Evolutionary conservation across 2,329 filamentous ascomycete species (phyloP), one percentile per base, ranked within the genome.

Genomic region (Cladosporium austrohemisphaericum): DNA sequence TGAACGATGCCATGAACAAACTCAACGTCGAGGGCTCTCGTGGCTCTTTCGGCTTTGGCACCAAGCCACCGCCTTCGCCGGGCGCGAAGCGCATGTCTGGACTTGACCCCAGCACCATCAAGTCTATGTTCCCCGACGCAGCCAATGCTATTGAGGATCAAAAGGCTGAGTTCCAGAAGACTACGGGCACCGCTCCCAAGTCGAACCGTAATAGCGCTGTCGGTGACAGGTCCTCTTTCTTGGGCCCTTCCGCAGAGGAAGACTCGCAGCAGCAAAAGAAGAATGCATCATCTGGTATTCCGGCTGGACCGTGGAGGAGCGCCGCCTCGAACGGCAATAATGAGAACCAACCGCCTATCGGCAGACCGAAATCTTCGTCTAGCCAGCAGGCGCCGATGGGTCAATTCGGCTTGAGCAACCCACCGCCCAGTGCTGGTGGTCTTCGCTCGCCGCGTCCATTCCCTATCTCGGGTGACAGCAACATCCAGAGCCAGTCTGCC

Each of bases 111-210:
- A 89, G 85, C 25, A 94, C 89, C 19, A 96, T 98, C 71, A 95
- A 95, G 70, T 90, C 89, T 62, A 97, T 98, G 93, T 98, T 98
- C 68, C 93, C 93, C 5, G 93, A 98, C 73, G 93, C 93, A 36
- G 93, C 93, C 11, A 92, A 92, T 33, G 93, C 93, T n/a, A 97
- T 98, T 68, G 92, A 92, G 20, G 95, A 93, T 53, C 92, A 98
- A 70, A 96, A 96, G 75, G 92, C 91, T 51, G 94, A 96, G 68
- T 97, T 94, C 65, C 94, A 91, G 14, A 91, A 96, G 68, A 88
- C 95, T 67, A 95, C 91, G 3, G 93, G 92, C 52, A 89, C 91
- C 56, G 84, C 85, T 18, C 90, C 91, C 3, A 82, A 88, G 1
- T 96, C 93, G 18, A 95, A 95, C 75, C 84, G 93, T 52, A 97